A percentile compares a stretch with the other conserved stretches of the same genome.
phyloP scores from a whole-genome alignment of 805 yeast genomes.

The Komagataella kurtzmanii region DNA sequence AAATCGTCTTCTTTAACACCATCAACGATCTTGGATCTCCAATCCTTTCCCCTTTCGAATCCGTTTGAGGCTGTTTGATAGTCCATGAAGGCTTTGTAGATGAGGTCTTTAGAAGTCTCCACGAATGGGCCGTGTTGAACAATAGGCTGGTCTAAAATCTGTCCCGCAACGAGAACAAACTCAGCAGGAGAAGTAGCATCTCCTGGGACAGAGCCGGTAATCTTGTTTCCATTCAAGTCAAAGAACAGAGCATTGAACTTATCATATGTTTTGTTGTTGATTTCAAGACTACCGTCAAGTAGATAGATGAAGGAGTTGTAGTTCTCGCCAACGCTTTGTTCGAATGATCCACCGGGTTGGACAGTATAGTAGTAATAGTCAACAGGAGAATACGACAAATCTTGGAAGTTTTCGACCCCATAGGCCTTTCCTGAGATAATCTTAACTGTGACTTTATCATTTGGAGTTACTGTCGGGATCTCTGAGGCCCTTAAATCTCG shows the following conservation, averaged over 20 bases:
- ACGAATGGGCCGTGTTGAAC: slow-evolving; percentile 92
- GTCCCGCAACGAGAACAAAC: slow-evolving; percentile 67
- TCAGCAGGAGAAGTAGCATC: slow-evolving; percentile 31
- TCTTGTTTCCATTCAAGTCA: slow-evolving; percentile 52
- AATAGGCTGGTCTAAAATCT: slow-evolving; percentile 57
- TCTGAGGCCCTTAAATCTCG: slow-evolving; percentile 61
- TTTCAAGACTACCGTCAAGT: slow-evolving; percentile 41
- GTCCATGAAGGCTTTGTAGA: slow-evolving; percentile 57
- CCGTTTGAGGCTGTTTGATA: slow-evolving; percentile 61
- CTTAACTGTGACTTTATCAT: slow-evolving; percentile 49
- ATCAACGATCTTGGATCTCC: slow-evolving; percentile 32
- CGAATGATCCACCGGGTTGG: slow-evolving; percentile 50
- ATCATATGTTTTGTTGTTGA: slow-evolving; percentile 28
- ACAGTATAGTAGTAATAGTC: slow-evolving; percentile 56
- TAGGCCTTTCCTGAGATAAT: slow-evolving; percentile 70
- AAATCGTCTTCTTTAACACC: slow-evolving; percentile 12
- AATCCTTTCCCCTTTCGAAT: slow-evolving; percentile 49
- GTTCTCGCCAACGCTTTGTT: slow-evolving; percentile 42
- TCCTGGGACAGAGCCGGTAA: slow-evolving; percentile 39
- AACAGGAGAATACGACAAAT: slow-evolving; percentile 73
- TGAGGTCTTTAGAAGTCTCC: slow-evolving; percentile 51
- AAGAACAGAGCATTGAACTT: slow-evolving; percentile 46
- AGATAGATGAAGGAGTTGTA: slow-evolving; percentile 64
- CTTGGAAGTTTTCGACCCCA: slow-evolving; percentile 62
- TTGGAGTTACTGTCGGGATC: slow-evolving; percentile 55